Conservation (phyloP, 805 yeast species). For the Wickerhamomyces queroliae region DNA sequence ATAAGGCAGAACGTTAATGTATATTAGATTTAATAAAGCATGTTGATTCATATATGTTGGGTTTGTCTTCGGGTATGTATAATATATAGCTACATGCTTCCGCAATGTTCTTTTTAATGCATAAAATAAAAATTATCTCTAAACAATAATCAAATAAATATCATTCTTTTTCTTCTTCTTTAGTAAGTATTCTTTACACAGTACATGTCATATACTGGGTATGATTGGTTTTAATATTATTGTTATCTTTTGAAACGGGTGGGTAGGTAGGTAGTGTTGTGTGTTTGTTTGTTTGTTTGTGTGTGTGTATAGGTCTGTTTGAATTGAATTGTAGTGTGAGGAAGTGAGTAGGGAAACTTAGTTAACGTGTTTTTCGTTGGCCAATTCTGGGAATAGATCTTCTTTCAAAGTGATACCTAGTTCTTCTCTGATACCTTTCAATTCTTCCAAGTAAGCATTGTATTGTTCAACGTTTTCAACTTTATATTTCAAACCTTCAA, state of each 20-base stretch:
- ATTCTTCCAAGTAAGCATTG: slow-evolving; percentile 92
- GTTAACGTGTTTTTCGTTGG: slow-evolving; percentile 18
- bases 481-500: slow-evolving; percentile 94
- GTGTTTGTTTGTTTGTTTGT: background rate
- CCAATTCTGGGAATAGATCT: slow-evolving; percentile 57
- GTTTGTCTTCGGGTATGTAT: too few species aligned
- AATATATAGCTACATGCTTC: too few species aligned
- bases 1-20: background rate
- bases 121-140: background rate
- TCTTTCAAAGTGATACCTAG: slow-evolving; percentile 92
- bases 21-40: background rate
- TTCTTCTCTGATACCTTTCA: slow-evolving; percentile 85
- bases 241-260: too few species aligned
- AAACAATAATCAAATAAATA: background rate
- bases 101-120: background rate
- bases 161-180: background rate
- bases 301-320: too few species aligned
- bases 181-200: too few species aligned
- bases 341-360: too few species aligned
- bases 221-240: too few species aligned
- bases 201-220: too few species aligned
- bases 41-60: too few species aligned
- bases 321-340: too few species aligned
- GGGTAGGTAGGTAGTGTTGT: too few species aligned
- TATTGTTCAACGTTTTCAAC: slow-evolving; percentile 93